Percentiles rank a stretch among this genome's conserved stretches.
Evolutionary conservation across 805 yeast genomes (phyloP).

Genomic region (Kazachstania viticola): DNA sequence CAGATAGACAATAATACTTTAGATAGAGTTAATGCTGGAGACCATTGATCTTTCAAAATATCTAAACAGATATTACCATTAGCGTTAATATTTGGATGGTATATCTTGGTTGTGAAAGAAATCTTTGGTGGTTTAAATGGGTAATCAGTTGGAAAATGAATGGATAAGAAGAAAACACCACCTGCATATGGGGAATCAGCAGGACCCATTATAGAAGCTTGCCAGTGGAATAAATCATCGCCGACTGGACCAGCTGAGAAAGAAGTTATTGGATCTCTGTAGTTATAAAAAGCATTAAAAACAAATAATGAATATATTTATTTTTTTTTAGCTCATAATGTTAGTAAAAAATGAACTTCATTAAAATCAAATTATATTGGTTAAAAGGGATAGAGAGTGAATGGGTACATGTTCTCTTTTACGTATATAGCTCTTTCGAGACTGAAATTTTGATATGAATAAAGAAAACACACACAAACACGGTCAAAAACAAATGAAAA

Average conservation of each 20-base stretch:
- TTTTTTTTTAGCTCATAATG: too few relatives aligned
- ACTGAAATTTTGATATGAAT: too few relatives aligned
- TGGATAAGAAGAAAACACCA: slow-evolving; percentile 91
- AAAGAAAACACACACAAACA: too few relatives aligned
- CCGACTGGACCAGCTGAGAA: slow-evolving; percentile 99
- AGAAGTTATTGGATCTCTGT: slow-evolving; percentile 94
- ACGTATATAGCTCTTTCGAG: too few relatives aligned
- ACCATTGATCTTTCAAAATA: slow-evolving; percentile 96
- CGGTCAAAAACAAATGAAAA: slow-evolving; percentile 13
- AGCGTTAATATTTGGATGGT: slow-evolving; percentile 94
- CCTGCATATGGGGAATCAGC: slow-evolving; percentile 84
- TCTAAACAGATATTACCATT: slow-evolving; percentile 95
- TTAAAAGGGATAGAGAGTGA: too few relatives aligned
- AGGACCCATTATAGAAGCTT: slow-evolving; percentile 98
- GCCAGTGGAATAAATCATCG: slow-evolving; percentile 97
- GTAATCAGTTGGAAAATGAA: slow-evolving; percentile 97
- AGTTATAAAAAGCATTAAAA: too few relatives aligned
- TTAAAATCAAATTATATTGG: too few relatives aligned
- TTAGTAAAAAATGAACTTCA: slow-evolving; percentile 6
- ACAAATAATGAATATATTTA: too few relatives aligned
- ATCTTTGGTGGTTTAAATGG: slow-evolving; percentile 98
- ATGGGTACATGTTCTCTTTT: too few relatives aligned
- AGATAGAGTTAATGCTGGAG: slow-evolving; percentile 94
- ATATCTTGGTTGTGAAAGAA: slow-evolving; percentile 86
- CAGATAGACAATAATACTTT: slow-evolving; percentile 91